phyloP scores from a whole-genome alignment of 768 basidiomycete genomes.

The Clitopilus hobsonii region DNA sequence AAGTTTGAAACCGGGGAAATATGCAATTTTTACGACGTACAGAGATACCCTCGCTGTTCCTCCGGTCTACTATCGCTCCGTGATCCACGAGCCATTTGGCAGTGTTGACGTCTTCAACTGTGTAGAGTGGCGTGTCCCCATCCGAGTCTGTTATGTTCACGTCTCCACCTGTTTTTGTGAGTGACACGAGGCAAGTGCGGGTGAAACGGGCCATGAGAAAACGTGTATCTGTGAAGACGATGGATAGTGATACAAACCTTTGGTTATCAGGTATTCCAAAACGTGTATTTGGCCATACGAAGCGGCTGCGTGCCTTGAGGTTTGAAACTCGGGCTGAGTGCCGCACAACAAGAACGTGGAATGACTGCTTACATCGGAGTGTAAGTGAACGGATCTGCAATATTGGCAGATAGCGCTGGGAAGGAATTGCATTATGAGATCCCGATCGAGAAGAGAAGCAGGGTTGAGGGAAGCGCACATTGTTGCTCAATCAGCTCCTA shows the following conservation, averaged over 20 bases:
- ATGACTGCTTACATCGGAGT: constrained; percentile 63
- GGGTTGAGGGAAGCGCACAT: constrained; percentile 34
- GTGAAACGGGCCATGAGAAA: constrained; percentile 3
- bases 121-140: constrained; percentile 89
- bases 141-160: constrained; percentile 84
- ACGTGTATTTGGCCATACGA: constrained; percentile 82
- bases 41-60: constrained; percentile 70
- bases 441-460: constrained; percentile 11
- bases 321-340: constrained; percentile 2
- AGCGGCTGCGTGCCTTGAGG: constrained; percentile 84
- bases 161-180: constrained; percentile 60
- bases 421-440: constrained; percentile 26
- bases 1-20: not conserved
- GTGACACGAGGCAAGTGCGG: not conserved
- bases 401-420: constrained; percentile 63
- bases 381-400: constrained; percentile 68
- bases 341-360: constrained; percentile 11
- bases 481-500: constrained; percentile 61
- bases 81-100: constrained; percentile 76
- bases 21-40: constrained; percentile 39
- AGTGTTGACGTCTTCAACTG: constrained; percentile 76
- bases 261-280: constrained; percentile 72
- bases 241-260: constrained; percentile 37
- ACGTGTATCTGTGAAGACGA: constrained; percentile 4
- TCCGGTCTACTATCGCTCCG: constrained; percentile 60